These are phyloP conservation scores for Sequoia sempervirens DNA, from an alignment of 75 land plant species.

Conservation along the genomic window DNA sequence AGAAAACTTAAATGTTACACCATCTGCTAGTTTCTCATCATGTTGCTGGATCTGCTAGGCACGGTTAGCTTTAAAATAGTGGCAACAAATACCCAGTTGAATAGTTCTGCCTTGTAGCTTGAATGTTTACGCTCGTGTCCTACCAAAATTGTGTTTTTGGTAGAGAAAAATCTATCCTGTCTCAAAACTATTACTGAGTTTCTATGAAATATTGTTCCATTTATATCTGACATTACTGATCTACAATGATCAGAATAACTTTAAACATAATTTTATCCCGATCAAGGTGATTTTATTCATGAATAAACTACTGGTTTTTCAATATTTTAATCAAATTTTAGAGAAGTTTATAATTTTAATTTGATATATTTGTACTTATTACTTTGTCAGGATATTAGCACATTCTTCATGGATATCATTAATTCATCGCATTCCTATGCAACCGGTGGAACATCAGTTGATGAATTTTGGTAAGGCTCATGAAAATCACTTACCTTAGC, in stretches of 20 bases:
- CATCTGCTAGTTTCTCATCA: neutral
- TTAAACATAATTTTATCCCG: neutral
- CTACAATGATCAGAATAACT: neutral
- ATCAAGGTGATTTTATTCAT: neutral
- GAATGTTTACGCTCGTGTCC: neutral
- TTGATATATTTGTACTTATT: neutral
- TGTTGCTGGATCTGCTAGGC: neutral
- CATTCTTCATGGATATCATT: conserved; percentile 76
- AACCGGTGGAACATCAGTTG: conserved; percentile 84
- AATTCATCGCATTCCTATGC: conserved; percentile 88
- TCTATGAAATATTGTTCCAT: neutral
- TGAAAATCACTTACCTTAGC: neutral
- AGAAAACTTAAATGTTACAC: neutral
- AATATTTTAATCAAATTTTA: neutral
- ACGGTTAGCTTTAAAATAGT: neutral
- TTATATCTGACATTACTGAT: neutral
- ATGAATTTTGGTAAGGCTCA: conserved; percentile 70
- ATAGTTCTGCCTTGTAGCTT: neutral
- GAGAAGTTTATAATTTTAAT: neutral
- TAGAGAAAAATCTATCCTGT: neutral
- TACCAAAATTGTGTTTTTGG: neutral
- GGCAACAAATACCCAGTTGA: neutral
- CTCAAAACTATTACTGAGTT: neutral
- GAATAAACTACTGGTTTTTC: neutral
- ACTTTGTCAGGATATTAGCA: conserved; percentile 56